phyloP scores from a whole-genome alignment of 1,139 yeast genomes.

The Candida sp. region DNA sequence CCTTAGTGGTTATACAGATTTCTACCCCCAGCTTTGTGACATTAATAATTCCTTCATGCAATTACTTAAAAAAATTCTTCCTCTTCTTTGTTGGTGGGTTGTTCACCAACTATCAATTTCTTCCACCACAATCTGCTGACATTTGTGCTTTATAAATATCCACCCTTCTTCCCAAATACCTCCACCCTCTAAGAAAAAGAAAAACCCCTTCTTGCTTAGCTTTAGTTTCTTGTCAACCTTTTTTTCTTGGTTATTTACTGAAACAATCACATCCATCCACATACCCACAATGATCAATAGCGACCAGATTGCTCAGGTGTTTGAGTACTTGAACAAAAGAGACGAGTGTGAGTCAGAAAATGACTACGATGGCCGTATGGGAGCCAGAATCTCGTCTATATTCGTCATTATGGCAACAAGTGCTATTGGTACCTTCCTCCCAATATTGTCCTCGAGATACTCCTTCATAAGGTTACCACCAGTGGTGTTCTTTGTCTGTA shows the following conservation, averaged over 20 bases:
- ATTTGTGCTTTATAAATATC: neutral
- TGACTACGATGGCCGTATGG: conserved; percentile 48
- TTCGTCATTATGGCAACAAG: conserved; percentile 70
- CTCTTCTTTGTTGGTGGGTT: neutral
- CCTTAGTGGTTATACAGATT: conserved; percentile 5
- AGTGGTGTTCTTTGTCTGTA: conserved; percentile 72
- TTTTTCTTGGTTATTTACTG: neutral
- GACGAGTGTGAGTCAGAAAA: conserved; percentile 39
- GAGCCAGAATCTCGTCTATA: conserved; percentile 75
- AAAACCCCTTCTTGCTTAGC: neutral
- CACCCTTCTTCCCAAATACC: neutral
- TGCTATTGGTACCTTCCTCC: conserved; percentile 62
- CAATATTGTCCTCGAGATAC: conserved; percentile 58
- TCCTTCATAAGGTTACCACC: conserved; percentile 58
- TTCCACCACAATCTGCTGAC: neutral
- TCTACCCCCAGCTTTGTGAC: neutral
- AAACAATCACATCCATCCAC: neutral
- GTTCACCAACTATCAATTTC: no score
- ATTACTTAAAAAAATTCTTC: neutral
- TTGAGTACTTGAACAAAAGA: conserved; percentile 22
- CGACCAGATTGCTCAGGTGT: conserved; percentile 8
- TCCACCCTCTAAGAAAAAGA: neutral
- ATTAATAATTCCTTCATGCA: neutral
- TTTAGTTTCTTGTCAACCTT: neutral
- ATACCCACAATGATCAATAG: conserved; percentile 7